These are phyloP conservation scores for Leucosporidium yakuticum DNA, from an alignment of 768 basidiomycete species.

Conservation along the genomic window DNA sequence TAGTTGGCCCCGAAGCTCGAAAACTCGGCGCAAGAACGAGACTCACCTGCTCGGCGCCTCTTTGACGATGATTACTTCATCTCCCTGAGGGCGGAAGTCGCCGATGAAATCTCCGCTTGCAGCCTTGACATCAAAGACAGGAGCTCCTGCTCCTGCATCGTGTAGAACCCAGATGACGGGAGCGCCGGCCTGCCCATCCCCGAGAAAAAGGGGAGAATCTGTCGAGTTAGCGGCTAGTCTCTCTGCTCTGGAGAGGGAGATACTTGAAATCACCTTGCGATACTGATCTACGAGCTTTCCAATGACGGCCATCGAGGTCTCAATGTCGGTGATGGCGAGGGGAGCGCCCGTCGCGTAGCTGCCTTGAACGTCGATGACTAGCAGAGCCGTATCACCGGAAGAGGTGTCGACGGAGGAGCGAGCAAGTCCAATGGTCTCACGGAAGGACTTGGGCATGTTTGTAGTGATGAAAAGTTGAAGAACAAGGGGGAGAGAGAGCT, in stretches of 20 bases:
- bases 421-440: slow-evolving; percentile 12
- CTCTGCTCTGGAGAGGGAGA: neutral
- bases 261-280: neutral
- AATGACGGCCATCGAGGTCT: slow-evolving; percentile 17
- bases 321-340: slow-evolving; percentile 14
- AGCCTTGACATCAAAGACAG: slow-evolving; percentile 17
- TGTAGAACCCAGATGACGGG: slow-evolving; percentile 30
- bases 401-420: slow-evolving; percentile 10
- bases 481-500: too few species aligned
- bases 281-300: slow-evolving; percentile 6
- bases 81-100: slow-evolving; percentile 11
- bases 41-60: slow-evolving; percentile 8
- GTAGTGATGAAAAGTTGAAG: too few species aligned
- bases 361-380: slow-evolving; percentile 34
- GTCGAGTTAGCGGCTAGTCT: neutral
- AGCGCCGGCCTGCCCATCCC: slow-evolving; percentile 11
- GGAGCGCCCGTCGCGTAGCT: slow-evolving; percentile 21
- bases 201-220: too few species aligned
- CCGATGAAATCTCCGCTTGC: neutral
- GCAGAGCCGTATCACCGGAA: slow-evolving; percentile 10
- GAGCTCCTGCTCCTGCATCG: slow-evolving; percentile 16
- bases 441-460: slow-evolving; percentile 8
- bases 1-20: too few species aligned
- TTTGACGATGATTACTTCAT: slow-evolving; percentile 29
- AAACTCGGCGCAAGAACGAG: too few species aligned